Evolutionary conservation across 2,329 filamentous ascomycete species (phyloP).

Genomic region (Alternaria viburni): DNA sequence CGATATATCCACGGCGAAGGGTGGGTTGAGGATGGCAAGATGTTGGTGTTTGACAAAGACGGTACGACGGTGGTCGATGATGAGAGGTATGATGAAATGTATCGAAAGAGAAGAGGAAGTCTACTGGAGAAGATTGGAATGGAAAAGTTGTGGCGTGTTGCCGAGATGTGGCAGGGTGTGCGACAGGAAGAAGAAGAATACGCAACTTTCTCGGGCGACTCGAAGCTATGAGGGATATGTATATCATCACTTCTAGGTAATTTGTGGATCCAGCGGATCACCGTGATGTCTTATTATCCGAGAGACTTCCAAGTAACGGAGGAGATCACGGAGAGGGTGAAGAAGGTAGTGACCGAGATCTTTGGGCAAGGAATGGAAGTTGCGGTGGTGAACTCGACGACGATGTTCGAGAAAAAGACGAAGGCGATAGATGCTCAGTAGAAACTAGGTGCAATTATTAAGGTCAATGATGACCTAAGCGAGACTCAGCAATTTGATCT

Average conservation of each 20-base stretch:
- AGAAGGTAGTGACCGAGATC: no score
- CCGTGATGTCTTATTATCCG: no score
- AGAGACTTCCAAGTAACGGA: no score
- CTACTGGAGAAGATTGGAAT: conserved; percentile 27
- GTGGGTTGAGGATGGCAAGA: conserved; percentile 25
- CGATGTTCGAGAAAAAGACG: no score
- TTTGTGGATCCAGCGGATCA: neutral
- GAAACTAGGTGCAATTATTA: no score
- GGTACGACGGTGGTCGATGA: conserved; percentile 20
- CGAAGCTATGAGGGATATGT: conserved; percentile 3
- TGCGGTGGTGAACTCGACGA: no score
- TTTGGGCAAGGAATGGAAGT: no score
- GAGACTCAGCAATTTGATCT: neutral
- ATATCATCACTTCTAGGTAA: neutral
- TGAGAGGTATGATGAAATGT: conserved; percentile 29
- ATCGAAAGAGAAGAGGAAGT: conserved; percentile 28
- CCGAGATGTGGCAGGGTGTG: conserved; percentile 40
- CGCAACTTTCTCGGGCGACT: neutral
- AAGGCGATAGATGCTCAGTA: no score
- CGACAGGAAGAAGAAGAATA: conserved; percentile 21
- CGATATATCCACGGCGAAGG: conserved; percentile 31
- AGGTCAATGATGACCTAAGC: neutral
- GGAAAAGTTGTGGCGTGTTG: conserved; percentile 31
- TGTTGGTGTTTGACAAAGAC: conserved; percentile 27
- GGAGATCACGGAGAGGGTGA: no score